Percentiles rank a stretch among this genome's conserved stretches.
phyloP scores from a whole-genome alignment of 2,329 filamentous ascomycete species.

The Aspergillus uvarum region DNA sequence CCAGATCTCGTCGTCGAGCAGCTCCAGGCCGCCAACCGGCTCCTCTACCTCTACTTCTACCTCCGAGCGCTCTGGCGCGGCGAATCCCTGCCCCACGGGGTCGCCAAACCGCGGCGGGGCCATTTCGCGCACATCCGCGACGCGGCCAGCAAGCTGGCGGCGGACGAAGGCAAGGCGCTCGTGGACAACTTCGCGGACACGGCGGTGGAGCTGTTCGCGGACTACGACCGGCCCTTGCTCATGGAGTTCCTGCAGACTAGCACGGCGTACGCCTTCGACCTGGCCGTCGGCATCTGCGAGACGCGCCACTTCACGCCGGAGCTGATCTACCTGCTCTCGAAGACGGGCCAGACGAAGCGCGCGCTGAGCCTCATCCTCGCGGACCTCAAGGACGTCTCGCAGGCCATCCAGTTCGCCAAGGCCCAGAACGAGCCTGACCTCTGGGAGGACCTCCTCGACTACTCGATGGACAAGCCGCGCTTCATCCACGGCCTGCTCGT shows the following conservation, averaged over 20 bases:
- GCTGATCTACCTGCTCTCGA: conserved; percentile 92
- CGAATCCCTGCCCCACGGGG: conserved; percentile 54
- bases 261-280: conserved; percentile 84
- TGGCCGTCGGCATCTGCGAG: conserved; percentile 71
- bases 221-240: conserved; percentile 74
- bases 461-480: conserved; percentile 94
- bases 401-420: conserved; percentile 92
- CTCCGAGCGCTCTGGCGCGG: conserved; percentile 82
- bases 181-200: conserved; percentile 86
- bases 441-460: conserved; percentile 91
- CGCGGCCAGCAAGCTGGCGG: conserved; percentile 50
- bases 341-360: conserved; percentile 89
- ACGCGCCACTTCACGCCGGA: conserved; percentile 78
- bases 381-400: conserved; percentile 83
- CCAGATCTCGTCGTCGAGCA: conserved; percentile 77
- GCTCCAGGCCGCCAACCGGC: conserved; percentile 64
- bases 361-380: conserved; percentile 93
- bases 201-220: conserved; percentile 80
- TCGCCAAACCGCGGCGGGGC: conserved; percentile 36
- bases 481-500: conserved; percentile 92
- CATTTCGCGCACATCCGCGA: conserved; percentile 40
- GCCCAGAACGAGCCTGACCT: conserved; percentile 87
- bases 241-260: conserved; percentile 86
- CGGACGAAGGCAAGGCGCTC: conserved; percentile 62
- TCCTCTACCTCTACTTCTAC: conserved; percentile 88